phyloP scores from a whole-genome alignment of 192 early-diverging fungal genomes.

The Pilobolus umbonatus region DNA sequence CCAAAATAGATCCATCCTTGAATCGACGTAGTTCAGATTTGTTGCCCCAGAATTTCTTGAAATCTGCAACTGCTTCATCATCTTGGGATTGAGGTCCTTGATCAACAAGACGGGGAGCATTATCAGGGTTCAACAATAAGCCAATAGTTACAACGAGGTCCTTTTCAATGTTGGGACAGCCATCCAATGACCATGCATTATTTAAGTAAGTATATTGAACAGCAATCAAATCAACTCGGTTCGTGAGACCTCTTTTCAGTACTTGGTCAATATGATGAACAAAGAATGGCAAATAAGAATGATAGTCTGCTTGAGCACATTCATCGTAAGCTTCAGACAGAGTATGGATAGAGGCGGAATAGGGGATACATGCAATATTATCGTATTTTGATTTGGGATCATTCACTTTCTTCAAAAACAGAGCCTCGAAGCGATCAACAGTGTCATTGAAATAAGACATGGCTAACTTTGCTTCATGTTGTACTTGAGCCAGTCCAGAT shows the following conservation, averaged over 20 bases:
- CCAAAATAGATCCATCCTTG: conserved; percentile 86
- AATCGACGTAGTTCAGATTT: conserved; percentile 88
- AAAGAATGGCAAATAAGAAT: conserved; percentile 43
- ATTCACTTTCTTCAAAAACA: conserved; percentile 74
- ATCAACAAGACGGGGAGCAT: conserved; percentile 72
- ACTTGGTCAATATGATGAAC: conserved; percentile 39
- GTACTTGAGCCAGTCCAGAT: conserved; percentile 63
- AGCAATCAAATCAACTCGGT: conserved; percentile 43
- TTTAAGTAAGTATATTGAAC: conserved; percentile 26
- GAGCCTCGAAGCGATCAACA: conserved; percentile 65
- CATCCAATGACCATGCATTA: conserved; percentile 39
- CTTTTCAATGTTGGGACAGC: conserved; percentile 26
- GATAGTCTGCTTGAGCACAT: conserved; percentile 36
- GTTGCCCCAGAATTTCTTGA: conserved; percentile 85
- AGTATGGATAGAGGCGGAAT: neutral
- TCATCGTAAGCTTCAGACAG: conserved; percentile 27
- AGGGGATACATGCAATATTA: conserved; percentile 49
- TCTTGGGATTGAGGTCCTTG: conserved; percentile 83
- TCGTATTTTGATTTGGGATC: conserved; percentile 63
- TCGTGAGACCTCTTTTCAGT: conserved; percentile 43
- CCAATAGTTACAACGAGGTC: conserved; percentile 54
- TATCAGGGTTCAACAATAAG: conserved; percentile 64
- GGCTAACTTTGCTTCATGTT: conserved; percentile 67
- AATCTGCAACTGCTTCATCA: conserved; percentile 54
- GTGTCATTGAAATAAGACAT: conserved; percentile 61